Evolutionary conservation across 1,284 basidiomycete genomes (phyloP).

Genomic region (Puccinia hordei): DNA sequence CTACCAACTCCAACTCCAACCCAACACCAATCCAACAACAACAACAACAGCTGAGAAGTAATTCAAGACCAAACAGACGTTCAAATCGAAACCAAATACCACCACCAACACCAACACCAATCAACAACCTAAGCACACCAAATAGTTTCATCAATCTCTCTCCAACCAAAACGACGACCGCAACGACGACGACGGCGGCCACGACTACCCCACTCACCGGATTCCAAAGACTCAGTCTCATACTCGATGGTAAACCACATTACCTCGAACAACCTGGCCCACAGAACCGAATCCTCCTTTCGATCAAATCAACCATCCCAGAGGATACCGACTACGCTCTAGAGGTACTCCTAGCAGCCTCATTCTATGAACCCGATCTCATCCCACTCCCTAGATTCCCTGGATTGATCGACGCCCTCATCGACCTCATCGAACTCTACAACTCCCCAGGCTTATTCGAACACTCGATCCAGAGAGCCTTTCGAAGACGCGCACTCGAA

Average conservation of each 20-base stretch:
- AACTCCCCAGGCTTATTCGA: not conserved
- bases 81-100: not conserved
- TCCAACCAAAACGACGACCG: not conserved
- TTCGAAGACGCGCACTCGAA: constrained; percentile 19
- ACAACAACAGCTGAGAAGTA: no score
- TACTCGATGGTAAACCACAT: constrained; percentile 5
- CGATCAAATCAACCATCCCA: constrained; percentile 23
- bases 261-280: constrained; percentile 36
- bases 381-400: constrained; percentile 18
- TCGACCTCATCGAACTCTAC: constrained; percentile 23
- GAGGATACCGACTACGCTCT: constrained; percentile 28
- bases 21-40: not conserved
- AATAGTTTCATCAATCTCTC: not conserved
- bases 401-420: constrained; percentile 20
- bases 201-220: not conserved
- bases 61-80: not conserved
- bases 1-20: no score
- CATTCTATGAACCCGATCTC: constrained; percentile 22
- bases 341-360: constrained; percentile 18
- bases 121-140: not conserved
- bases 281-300: constrained; percentile 38
- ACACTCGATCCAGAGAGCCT: not conserved
- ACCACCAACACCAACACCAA: not conserved
- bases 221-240: not conserved
- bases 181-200: no score